These are phyloP conservation scores for Byssochlamys sp. DNA, from an alignment of 2,329 filamentous ascomycete species.

Conservation along the genomic window DNA sequence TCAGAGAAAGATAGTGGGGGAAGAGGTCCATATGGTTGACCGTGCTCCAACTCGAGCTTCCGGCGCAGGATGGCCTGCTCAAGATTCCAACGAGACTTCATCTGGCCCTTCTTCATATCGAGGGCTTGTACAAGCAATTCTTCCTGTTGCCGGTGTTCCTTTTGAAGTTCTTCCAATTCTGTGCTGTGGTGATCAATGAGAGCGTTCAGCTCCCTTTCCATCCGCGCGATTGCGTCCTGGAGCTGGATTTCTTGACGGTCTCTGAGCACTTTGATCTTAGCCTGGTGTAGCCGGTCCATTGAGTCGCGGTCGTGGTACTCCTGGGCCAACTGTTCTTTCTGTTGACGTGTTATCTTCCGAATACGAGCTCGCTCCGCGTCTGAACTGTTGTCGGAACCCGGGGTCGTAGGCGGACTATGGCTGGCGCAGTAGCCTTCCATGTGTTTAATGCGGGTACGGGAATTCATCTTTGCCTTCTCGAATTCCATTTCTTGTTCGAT, in stretches of 20 bases:
- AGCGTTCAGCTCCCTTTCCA: constrained; percentile 29
- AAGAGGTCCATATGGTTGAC: constrained; percentile 28
- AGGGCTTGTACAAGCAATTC: constrained; percentile 20
- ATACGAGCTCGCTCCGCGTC: constrained; percentile 13
- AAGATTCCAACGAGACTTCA: constrained; percentile 32
- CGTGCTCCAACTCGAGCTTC: constrained; percentile 28
- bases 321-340: constrained; percentile 36
- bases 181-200: constrained; percentile 25
- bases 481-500: constrained; percentile 37
- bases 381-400: constrained; percentile 10
- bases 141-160: constrained; percentile 26
- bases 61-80: constrained; percentile 35
- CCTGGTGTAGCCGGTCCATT: constrained; percentile 35
- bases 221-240: constrained; percentile 29
- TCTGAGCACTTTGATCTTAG: constrained; percentile 39
- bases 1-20: constrained; percentile 28
- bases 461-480: constrained; percentile 33
- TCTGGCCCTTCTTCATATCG: constrained; percentile 22
- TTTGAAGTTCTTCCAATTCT: constrained; percentile 25
- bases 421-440: constrained; percentile 40
- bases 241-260: constrained; percentile 36
- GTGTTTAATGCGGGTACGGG: constrained; percentile 36
- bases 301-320: constrained; percentile 34
- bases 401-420: constrained; percentile 26
- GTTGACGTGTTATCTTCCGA: constrained; percentile 31